Percentiles rank a stretch among this genome's conserved stretches.
Evolutionary conservation across 192 early-diverging fungal species (phyloP).

Genomic region (Coemansia reversa): DNA sequence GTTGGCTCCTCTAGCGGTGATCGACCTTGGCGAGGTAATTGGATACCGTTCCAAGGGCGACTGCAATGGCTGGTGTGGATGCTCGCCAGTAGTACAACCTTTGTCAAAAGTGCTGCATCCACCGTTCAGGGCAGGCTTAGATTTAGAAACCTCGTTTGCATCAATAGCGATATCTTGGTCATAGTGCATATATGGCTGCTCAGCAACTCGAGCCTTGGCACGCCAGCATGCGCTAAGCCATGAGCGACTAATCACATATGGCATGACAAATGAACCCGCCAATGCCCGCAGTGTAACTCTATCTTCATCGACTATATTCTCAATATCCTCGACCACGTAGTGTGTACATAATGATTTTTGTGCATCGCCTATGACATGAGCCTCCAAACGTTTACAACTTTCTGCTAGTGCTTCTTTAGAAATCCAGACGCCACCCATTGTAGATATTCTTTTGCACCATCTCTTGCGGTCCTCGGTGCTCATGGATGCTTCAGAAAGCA

Average conservation of each 20-base stretch:
- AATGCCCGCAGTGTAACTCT: not conserved
- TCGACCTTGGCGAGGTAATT: not conserved
- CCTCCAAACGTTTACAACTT: not conserved
- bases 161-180: not conserved
- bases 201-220: conserved; percentile 7
- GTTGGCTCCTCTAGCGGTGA: not conserved
- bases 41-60: not conserved
- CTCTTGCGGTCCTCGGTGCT: conserved; percentile 15
- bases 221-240: conserved; percentile 37
- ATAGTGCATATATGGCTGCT: conserved; percentile 1
- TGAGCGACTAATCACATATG: conserved; percentile 6
- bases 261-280: not conserved
- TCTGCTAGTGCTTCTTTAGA: not conserved
- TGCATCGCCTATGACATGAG: not conserved
- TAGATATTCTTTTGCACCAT: conserved; percentile 19
- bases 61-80: not conserved
- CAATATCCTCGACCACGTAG: conserved; percentile 29
- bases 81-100: not conserved
- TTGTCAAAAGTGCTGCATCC: not conserved
- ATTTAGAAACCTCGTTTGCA: not conserved
- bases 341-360: conserved; percentile 19
- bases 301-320: conserved; percentile 1
- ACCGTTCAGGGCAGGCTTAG: not conserved
- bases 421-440: conserved; percentile 18
- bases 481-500: conserved; percentile 23